Conservation (phyloP, 2,329 filamentous ascomycete genomes). For the Colletotrichum lindemuthianum region DNA sequence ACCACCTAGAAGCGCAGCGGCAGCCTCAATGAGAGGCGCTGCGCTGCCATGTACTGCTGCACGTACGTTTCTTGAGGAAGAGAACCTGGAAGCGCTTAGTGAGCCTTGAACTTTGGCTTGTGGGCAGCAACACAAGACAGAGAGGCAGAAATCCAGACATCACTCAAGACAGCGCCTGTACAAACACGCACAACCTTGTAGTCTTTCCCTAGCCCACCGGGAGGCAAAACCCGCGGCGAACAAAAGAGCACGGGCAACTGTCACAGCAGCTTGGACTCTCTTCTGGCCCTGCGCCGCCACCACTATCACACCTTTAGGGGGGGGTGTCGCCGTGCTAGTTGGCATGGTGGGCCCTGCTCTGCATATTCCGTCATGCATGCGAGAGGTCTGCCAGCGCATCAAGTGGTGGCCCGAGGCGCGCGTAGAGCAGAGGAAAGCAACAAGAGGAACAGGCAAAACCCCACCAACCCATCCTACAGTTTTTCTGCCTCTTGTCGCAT, state of each 20-base stretch:
- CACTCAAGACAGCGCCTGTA: conserved; percentile 29
- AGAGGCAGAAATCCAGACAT: too few relatives aligned
- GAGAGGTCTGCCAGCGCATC: conserved; percentile 56
- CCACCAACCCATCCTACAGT: conserved; percentile 42
- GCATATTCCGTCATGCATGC: conserved; percentile 70
- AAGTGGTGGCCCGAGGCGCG: conserved; percentile 57
- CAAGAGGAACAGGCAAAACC: neutral
- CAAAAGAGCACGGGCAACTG: conserved; percentile 28
- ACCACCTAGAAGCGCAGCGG: conserved; percentile 13
- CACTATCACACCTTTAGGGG: conserved; percentile 38
- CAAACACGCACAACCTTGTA: conserved; percentile 10
- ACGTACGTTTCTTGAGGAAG: conserved; percentile 16
- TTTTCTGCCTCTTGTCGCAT: conserved; percentile 42
- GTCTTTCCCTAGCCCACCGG: conserved; percentile 12
- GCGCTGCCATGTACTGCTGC: neutral
- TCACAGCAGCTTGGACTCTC: conserved; percentile 43
- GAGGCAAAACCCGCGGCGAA: neutral
- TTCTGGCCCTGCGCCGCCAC: conserved; percentile 36
- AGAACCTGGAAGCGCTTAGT: conserved; percentile 27
- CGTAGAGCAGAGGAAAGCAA: conserved; percentile 41
- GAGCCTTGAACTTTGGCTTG: conserved; percentile 21
- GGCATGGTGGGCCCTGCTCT: conserved; percentile 58
- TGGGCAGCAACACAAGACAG: conserved; percentile 17
- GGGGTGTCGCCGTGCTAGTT: conserved; percentile 51
- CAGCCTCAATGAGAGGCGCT: conserved; percentile 11